Evolutionary conservation across 345 rosid species (phyloP), one percentile per base, ranked within the genome.

Genomic region (Citrus hindsii): DNA sequence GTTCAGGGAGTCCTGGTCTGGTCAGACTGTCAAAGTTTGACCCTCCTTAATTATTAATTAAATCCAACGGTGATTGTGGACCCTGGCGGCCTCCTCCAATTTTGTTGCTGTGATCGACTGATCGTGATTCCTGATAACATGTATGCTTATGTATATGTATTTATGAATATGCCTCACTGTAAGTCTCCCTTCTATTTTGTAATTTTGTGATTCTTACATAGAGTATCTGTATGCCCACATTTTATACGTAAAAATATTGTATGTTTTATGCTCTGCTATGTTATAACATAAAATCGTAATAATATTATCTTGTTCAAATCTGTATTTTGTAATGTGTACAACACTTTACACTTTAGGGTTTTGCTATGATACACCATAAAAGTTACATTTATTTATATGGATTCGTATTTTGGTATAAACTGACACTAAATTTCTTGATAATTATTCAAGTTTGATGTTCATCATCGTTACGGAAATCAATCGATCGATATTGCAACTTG

Each of bases 21-120:
- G 42, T 64, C 38, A 32, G 42, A 33, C 24, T 8, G 68, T 65
- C 68, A 65, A 65, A 65, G 51, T 46, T 46, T 46, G 51, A 46
- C 51, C 68, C 9, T 33, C 24, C 40, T 59, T 18, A 37, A 22
- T 32, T 65, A 18, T 16, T 32, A 32, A 65, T 65, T 65, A 32
- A 65, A 65, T 65, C 68, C 68, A 65, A 65, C 68, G 68, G 68
- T 65, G 68, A 33, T 32, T 2, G 68, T 32, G 68, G 68, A 65
- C 68, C 51, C 51, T 46, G 51, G 51, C 51, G 51, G 1, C 68
- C 40, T 62, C 18, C 67, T 65, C 13, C 68, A 65, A 65, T 32
- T 65, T 33, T 65, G n/a, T 65, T 32, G 67, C 19, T 18, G 42
- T 65, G 33, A 38, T 65, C 35, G n/a, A 19, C 12, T 32, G 21